Conservation (phyloP, 108 stramenopile genomes). For the Cyclotella baltica region DNA sequence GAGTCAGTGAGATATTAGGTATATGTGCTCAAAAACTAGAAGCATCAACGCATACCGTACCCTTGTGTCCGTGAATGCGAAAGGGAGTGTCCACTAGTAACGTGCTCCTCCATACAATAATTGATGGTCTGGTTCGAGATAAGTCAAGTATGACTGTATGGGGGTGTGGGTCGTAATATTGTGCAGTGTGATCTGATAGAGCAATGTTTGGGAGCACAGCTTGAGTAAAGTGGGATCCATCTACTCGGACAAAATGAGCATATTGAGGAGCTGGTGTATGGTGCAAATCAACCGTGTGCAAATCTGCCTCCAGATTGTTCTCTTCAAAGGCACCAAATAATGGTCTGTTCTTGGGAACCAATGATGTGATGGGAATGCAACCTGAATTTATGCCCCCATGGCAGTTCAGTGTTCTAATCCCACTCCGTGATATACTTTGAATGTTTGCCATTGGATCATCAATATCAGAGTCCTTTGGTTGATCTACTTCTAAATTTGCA, state of each 20-base stretch:
- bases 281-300: conserved; percentile 22
- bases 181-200: conserved; percentile 13
- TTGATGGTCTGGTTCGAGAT: conserved; percentile 6
- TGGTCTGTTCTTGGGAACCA: background rate
- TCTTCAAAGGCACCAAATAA: background rate
- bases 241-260: conserved; percentile 33
- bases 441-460: conserved; percentile 4
- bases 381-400: background rate
- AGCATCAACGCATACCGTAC: background rate
- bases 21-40: background rate
- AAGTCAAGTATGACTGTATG: conserved; percentile 20
- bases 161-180: conserved; percentile 7
- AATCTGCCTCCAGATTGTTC: background rate
- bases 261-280: conserved; percentile 23
- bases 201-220: conserved; percentile 18
- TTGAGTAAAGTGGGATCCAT: conserved; percentile 23
- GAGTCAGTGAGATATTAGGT: too few relatives aligned
- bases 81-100: conserved; percentile 28
- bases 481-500: background rate
- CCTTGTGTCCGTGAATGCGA: conserved; percentile 33
- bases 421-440: background rate
- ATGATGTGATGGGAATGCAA: conserved; percentile 33
- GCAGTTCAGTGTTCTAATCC: conserved; percentile 23
- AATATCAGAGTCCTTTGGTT: conserved; percentile 2
- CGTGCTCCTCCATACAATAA: conserved; percentile 41